Evolutionary conservation across 805 yeast species (phyloP).

Genomic region (Yarrowia keelungensis): DNA sequence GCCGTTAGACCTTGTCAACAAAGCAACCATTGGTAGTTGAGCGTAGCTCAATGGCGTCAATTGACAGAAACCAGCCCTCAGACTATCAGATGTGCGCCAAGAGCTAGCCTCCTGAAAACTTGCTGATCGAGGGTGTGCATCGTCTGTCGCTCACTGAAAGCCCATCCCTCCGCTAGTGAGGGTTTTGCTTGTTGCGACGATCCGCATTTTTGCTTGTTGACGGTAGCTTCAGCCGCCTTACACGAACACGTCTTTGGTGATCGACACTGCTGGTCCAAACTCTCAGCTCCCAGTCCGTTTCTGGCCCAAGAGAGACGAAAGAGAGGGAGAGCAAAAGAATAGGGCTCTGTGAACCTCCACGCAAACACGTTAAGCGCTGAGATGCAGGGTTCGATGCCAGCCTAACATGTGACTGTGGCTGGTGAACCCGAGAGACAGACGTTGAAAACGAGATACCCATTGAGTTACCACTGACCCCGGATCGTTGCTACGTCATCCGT

Average conservation of each 20-base stretch:
- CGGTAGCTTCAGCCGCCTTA: conserved; percentile 28
- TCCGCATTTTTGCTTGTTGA: conserved; percentile 20
- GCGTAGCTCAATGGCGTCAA: background rate
- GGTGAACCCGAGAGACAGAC: background rate
- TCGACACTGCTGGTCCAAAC: conserved; percentile 14
- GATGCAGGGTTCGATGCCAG: conserved; percentile 10
- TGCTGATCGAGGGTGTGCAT: conserved; percentile 1
- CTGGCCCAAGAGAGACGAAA: background rate
- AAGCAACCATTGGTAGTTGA: background rate
- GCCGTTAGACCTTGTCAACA: conserved; percentile 5
- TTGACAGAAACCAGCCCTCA: background rate
- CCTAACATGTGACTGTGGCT: background rate
- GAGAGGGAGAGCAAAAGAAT: background rate
- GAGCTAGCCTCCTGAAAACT: conserved; percentile 3
- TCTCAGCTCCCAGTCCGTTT: background rate
- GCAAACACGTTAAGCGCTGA: background rate
- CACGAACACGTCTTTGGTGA: conserved; percentile 26
- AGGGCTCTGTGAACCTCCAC: background rate
- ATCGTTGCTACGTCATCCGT: background rate
- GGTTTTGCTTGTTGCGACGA: conserved; percentile 23
- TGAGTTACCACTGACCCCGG: background rate
- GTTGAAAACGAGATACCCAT: background rate
- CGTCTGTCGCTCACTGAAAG: background rate
- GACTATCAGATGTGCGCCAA: background rate
- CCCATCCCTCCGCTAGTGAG: conserved; percentile 3